Base-by-base conservation (phyloP, 805 yeast genomes). In the Saccharomycopsis selenospora region DNA sequence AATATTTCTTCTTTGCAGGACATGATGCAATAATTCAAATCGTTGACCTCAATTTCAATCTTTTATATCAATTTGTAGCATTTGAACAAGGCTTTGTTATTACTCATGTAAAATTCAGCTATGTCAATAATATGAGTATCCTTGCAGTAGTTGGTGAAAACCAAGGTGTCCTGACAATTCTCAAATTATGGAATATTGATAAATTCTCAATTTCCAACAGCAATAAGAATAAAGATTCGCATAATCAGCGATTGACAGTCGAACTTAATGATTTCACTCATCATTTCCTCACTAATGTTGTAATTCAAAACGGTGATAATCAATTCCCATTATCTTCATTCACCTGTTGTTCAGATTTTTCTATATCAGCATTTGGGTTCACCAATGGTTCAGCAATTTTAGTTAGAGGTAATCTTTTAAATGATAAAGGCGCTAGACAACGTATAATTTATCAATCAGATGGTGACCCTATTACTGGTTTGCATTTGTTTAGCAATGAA, bases 401-500 rank as follows among this genome's bases (percentile, higher is more conserved):
- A 4, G 77, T 90, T 0, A 68, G 98, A 53, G 99, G 99, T 6
- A 98, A 93, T 62, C 63, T 93, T 27, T 56, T 87, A 4, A 78
- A 89, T 56, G 99, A 93, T 60, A 69, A 95, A 50, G 98, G 98
- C 0, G 80, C 95, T 7, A 77, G 93, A 55, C 98, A 91, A 59
- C 69, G 97, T 25, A 62, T 83, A 0, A 80, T 90, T 1, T 86
- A 80, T 60, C 86, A 83, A 50, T 76, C 81, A 45, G 64, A 66
- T 13, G 66, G 72, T 2, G 93, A 87, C 43, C 95, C 97, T 1
- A 74, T 93, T 17, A 91, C 98, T 0, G 83, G 86, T 0, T 65
- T 91, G 1, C 74, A 76, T 25, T 76, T 90, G 55, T 47, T 53
- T 26, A 72, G 75, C 1, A 43, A 42, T 27, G 22, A 33, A 4